Base-by-base conservation (phyloP, 2,329 filamentous ascomycete genomes). In the Aspergillus sp. region DNA sequence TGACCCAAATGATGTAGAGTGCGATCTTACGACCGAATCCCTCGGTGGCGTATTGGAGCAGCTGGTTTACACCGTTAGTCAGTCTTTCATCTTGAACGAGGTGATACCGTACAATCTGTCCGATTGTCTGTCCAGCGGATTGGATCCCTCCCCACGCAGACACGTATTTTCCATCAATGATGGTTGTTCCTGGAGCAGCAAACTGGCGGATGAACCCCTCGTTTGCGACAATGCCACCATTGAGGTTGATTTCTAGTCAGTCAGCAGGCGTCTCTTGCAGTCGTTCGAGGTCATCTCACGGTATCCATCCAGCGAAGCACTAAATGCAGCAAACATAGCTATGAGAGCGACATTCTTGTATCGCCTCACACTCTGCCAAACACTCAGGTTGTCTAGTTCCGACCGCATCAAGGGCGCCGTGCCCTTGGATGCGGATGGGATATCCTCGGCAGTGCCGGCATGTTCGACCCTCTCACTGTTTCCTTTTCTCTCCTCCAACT, bases 251-350 rank as follows among this genome's bases (percentile, higher is more conserved):
- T 51, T 66, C 60, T 6, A 2, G 8, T 30, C 5, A n/a, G 20
- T 26, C 7, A 36, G 35, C 5, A 16, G 19, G 9, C 17, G 19
- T 22, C 19, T n/a, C 11, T n/a, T 9, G 19, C 26, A 14, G 11
- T 14, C 13, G 19, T 32, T 14, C 32, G 38, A 44, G 11, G 9
- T 9, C 3, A 52, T 36, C 64, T 60, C 53, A 71, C 68, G 74
- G 49, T 76, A 76, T 2, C 74, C 74, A 59, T 76, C 74, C 0
- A 76, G 58, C 0, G 73, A 68, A 13, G 73, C 73, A 44, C 66
- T 69, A 46, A 76, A 77, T 0, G 74, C 70, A 4, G 72, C 73
- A 45, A 58, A 51, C 73, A 76, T 76, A 2, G 71, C 72, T 20
- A 76, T 66, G 22, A 60, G 16, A 0, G 66, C 68, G 0, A 73